Evolutionary conservation across 495 filamentous ascomycete genomes (phyloP).

Genomic region (Aspergillus saccharolyticus): DNA sequence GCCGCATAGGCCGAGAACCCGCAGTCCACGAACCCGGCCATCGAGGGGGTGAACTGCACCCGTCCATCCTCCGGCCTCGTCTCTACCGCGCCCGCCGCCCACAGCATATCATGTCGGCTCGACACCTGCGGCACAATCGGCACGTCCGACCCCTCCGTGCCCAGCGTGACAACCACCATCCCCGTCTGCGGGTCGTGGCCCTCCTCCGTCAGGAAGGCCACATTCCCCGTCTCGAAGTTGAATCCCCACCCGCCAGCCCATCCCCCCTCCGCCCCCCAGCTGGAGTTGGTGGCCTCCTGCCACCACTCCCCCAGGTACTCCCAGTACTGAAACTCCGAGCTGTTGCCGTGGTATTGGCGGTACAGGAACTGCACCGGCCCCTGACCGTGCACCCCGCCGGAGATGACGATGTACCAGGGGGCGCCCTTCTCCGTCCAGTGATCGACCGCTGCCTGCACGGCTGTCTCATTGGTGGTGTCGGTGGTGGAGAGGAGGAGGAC

Average conservation of each 20-base stretch:
- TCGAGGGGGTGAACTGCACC: constrained; percentile 14
- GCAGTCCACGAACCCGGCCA: constrained; percentile 24
- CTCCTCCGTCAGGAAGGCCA: constrained; percentile 14
- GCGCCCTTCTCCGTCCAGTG: background rate
- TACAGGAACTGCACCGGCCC: constrained; percentile 21
- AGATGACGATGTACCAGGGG: constrained; percentile 21
- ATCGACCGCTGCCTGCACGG: background rate
- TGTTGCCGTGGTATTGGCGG: constrained; percentile 10
- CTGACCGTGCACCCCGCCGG: constrained; percentile 16
- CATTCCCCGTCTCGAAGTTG: constrained; percentile 21
- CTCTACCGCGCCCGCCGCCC: constrained; percentile 14
- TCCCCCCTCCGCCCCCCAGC: constrained; percentile 18
- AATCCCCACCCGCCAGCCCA: constrained; percentile 21
- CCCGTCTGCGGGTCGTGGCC: constrained; percentile 15
- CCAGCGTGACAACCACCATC: constrained; percentile 15
- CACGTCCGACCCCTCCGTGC: constrained; percentile 13
- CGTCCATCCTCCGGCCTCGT: background rate
- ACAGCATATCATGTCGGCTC: constrained; percentile 21
- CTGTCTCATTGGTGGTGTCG: background rate
- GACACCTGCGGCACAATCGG: constrained; percentile 12
- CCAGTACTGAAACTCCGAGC: constrained; percentile 16
- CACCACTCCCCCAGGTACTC: constrained; percentile 23
- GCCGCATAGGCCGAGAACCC: constrained; percentile 18
- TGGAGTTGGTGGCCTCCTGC: constrained; percentile 17
- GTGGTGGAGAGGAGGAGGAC: background rate